These are phyloP conservation scores for Arachnomyces sp. DNA, from an alignment of 2,329 filamentous ascomycete genomes.

Conservation along the genomic window DNA sequence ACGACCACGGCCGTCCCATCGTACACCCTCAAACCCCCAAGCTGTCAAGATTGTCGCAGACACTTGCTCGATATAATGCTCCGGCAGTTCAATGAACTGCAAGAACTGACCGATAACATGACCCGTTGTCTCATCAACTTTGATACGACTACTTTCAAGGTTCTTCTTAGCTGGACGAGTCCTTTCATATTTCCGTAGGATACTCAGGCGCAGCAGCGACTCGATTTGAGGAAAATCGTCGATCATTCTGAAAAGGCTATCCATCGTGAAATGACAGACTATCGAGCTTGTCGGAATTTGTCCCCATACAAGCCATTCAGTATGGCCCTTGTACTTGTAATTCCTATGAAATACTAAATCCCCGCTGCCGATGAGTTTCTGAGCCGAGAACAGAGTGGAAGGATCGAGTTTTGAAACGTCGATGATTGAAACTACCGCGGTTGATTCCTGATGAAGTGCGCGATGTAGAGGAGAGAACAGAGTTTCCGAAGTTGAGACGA, in stretches of 20 bases:
- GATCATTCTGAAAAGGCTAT: constrained; percentile 15
- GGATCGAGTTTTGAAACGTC: constrained; percentile 19
- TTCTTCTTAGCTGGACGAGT: constrained; percentile 7
- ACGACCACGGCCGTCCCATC: not conserved
- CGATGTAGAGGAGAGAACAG: constrained; percentile 26
- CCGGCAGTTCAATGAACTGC: constrained; percentile 14
- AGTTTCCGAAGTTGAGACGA: constrained; percentile 25
- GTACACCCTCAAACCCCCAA: constrained; percentile 15
- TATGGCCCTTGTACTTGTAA: constrained; percentile 19
- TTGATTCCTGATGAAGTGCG: constrained; percentile 17
- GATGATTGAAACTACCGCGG: constrained; percentile 23
- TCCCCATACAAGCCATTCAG: constrained; percentile 32
- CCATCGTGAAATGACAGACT: constrained; percentile 20
- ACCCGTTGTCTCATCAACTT: constrained; percentile 15
- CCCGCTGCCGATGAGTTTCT: constrained; percentile 12
- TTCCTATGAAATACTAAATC: constrained; percentile 10
- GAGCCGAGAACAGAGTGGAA: constrained; percentile 20
- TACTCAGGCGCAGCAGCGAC: constrained; percentile 20
- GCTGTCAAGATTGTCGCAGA: constrained; percentile 15
- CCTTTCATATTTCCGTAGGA: constrained; percentile 6
- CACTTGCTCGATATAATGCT: constrained; percentile 15
- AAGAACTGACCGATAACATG: constrained; percentile 18
- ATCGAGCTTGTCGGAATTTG: constrained; percentile 21
- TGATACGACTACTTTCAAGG: constrained; percentile 8
- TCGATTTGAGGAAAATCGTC: constrained; percentile 13